These are phyloP conservation scores for Hansenula sp. DNA, from an alignment of 1,139 yeast genomes.

Conservation along the genomic window DNA sequence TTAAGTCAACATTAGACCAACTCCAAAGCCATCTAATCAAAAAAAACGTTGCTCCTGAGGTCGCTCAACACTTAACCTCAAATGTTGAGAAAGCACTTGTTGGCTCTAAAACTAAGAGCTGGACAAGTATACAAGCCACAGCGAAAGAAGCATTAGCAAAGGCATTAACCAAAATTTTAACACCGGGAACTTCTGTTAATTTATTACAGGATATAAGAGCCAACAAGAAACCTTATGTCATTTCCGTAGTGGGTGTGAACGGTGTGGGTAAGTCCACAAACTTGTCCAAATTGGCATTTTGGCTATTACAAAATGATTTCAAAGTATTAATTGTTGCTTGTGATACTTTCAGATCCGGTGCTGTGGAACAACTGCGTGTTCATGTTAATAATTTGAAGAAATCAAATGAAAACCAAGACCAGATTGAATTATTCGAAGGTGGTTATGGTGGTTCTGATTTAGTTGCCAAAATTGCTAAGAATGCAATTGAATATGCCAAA, in stretches of 20 bases:
- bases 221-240: slow-evolving; percentile 71
- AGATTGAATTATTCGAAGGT: slow-evolving; percentile 82
- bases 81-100: slow-evolving; percentile 57
- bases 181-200: slow-evolving; percentile 92
- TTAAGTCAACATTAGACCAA: slow-evolving; percentile 48
- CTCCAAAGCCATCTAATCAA: slow-evolving; percentile 48
- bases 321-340: slow-evolving; percentile 92
- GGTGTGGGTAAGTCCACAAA: slow-evolving; percentile 98
- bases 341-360: slow-evolving; percentile 97
- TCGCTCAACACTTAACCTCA: slow-evolving; percentile 54
- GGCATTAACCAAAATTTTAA: slow-evolving; percentile 75
- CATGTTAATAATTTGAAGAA: slow-evolving; percentile 83
- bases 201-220: slow-evolving; percentile 75
- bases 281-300: slow-evolving; percentile 88
- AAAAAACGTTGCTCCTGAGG: slow-evolving; percentile 49
- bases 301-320: slow-evolving; percentile 88
- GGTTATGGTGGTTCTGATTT: slow-evolving; percentile 96
- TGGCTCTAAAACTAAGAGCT: slow-evolving; percentile 63
- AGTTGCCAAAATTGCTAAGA: slow-evolving; percentile 91
- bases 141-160: slow-evolving; percentile 67
- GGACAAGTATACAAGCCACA: slow-evolving; percentile 59
- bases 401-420: slow-evolving; percentile 50
- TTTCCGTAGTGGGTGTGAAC: slow-evolving; percentile 95
- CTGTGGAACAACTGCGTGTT: slow-evolving; percentile 92
- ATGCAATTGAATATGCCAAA: slow-evolving; percentile 78